Evolutionary conservation across 306 rosid species (phyloP).

Genomic region (Pueraria montana): DNA sequence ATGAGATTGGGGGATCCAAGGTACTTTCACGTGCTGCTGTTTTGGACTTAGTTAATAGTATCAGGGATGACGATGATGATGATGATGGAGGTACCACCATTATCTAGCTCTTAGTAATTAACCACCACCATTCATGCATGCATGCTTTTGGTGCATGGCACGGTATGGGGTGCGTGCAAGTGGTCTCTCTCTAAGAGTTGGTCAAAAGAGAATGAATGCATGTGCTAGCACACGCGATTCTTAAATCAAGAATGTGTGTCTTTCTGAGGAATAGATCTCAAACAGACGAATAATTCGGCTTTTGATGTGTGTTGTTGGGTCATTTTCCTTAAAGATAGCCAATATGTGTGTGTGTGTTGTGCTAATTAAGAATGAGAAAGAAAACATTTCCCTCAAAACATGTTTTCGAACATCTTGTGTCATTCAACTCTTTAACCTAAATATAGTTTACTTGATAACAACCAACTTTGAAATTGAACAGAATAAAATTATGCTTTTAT

Average conservation of each 20-base stretch:
- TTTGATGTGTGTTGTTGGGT: conserved; percentile 69
- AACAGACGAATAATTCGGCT: conserved; percentile 55
- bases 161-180: conserved; percentile 17
- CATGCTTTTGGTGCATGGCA: conserved; percentile 39
- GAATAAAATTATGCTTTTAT: background rate
- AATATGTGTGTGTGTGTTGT: conserved; percentile 6
- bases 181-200: conserved; percentile 48
- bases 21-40: conserved; percentile 76
- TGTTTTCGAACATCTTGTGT: background rate
- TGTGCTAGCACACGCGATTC: conserved; percentile 56
- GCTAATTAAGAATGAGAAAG: conserved; percentile 16
- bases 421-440: background rate
- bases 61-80: background rate
- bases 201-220: conserved; percentile 68
- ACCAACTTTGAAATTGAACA: background rate
- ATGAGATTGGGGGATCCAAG: conserved; percentile 88
- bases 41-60: conserved; percentile 45
- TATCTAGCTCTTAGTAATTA: background rate
- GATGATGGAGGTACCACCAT: conserved; percentile 65
- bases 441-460: background rate
- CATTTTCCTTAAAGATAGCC: conserved; percentile 56
- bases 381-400: conserved; percentile 10
- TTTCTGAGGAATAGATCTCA: conserved; percentile 40
- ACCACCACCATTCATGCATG: conserved; percentile 27
- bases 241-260: conserved; percentile 47